Base-by-base conservation (phyloP, 169 alveolate genomes). In the Plasmodium reichenowi region DNA sequence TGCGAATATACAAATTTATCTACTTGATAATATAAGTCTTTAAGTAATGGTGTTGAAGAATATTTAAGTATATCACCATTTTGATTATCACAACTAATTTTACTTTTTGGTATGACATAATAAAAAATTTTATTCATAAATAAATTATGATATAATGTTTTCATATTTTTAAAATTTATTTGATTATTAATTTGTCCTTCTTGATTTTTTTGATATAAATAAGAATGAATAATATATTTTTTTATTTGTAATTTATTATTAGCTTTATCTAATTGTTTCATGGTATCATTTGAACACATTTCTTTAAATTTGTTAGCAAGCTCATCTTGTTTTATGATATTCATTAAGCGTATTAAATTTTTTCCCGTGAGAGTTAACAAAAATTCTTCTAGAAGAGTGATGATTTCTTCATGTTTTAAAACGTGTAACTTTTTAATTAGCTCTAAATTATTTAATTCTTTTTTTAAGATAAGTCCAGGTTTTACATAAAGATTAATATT, bases 341-440 rank as follows among this genome's bases (percentile, higher is more conserved):
- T 22, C 54, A 80, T 17, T 12, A 59, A n/a, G 8, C 56, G 52
- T n/a, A 54, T 52, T 22, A 80, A 43, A 80, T 68, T 80, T 43
- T 68, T 68, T 8, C 83, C 83, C 24, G 56, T 58, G 43, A 80
- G 59, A 32, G 20, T 54, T n/a, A 67, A 48, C 29, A 80, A 50
- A 22, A 80, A 80, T 24, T 80, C 74, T 20, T 59, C 43, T 80
- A 80, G 58, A 80, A 80, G 50, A 8, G 12, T n/a, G 29, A 38
- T 43, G 9, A 56, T 13, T 67, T 80, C 90, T 47, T 54, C 22
- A 26, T 68, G 29, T 48, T 26, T 58, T 8, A 80, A 43, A 10
- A 58, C 50, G 68, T 80, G 90, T 68, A 80, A 29, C 43, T 72
- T 80, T 63, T 80, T 80, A 80, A 80, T 67, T 26, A 80, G 60